Evolutionary conservation across 306 rosid genomes (phyloP).

Genomic region (Cercis canadensis): DNA sequence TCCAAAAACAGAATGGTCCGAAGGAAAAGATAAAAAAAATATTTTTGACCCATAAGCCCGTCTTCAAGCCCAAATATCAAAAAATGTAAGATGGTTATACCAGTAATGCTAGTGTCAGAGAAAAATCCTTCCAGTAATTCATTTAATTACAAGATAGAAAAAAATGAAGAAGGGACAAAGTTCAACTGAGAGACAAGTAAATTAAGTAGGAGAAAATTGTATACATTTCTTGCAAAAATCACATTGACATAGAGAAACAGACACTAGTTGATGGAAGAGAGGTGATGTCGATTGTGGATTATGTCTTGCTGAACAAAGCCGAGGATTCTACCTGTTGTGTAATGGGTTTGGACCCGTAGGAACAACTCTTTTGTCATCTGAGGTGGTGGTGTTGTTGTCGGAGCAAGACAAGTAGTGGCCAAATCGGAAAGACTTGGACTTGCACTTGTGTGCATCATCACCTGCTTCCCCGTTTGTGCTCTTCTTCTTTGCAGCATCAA

Average conservation of each 20-base stretch:
- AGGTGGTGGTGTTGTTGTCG: conserved; percentile 33
- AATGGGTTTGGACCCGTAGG: conserved; percentile 94
- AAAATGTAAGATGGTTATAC: neutral
- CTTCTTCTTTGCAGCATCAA: conserved; percentile 31
- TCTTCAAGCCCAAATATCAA: conserved; percentile 6
- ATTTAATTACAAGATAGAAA: conserved; percentile 36
- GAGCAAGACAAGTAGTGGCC: conserved; percentile 42
- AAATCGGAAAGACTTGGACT: conserved; percentile 37
- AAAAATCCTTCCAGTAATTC: conserved; percentile 23
- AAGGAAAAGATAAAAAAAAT: neutral
- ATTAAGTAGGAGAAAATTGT: conserved; percentile 21
- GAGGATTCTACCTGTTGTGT: conserved; percentile 67
- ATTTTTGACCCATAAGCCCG: conserved; percentile 6
- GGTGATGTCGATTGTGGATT: conserved; percentile 7
- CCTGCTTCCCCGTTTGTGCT: too few relatives aligned
- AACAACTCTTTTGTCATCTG: conserved; percentile 73
- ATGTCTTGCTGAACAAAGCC: neutral
- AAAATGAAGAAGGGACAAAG: too few relatives aligned
- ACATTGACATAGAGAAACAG: conserved; percentile 17
- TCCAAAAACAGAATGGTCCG: neutral
- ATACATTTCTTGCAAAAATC: conserved; percentile 36
- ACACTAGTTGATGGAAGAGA: conserved; percentile 1
- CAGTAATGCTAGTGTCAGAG: conserved; percentile 6
- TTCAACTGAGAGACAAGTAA: conserved; percentile 13
- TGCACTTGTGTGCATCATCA: conserved; percentile 40